A percentile compares a stretch with the other conserved stretches of the same genome.
Evolutionary conservation across 768 basidiomycete genomes (phyloP).

Genomic region (Ramaria sp.): DNA sequence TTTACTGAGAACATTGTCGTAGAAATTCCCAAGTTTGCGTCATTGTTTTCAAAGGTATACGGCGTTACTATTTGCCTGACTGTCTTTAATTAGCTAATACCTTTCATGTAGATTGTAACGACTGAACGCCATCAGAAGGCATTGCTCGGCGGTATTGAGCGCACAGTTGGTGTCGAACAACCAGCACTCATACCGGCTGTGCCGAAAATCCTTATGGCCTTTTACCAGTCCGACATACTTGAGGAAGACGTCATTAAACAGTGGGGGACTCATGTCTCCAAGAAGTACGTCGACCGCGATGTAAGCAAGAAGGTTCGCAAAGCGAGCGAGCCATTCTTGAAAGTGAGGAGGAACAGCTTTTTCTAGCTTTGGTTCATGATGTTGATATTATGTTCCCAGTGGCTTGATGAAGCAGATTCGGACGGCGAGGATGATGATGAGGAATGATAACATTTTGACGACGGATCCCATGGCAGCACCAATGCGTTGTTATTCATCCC

Average conservation of each 20-base stretch:
- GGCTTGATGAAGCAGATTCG: constrained; percentile 84
- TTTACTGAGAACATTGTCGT: constrained; percentile 64
- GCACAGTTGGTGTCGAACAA: constrained; percentile 63
- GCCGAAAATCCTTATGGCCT: constrained; percentile 87
- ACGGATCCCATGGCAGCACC: too few species aligned
- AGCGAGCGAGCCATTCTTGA: constrained; percentile 91
- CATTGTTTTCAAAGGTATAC: constrained; percentile 69
- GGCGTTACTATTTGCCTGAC: not conserved
- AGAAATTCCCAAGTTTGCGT: constrained; percentile 54
- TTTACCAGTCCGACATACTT: constrained; percentile 87
- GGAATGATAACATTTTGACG: not conserved
- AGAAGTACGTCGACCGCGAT: constrained; percentile 94
- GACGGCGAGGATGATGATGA: constrained; percentile 48
- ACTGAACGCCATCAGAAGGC: constrained; percentile 96
- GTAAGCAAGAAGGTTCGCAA: constrained; percentile 92
- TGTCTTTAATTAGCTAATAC: not conserved
- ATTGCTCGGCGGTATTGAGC: constrained; percentile 87
- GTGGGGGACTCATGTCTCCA: constrained; percentile 95
- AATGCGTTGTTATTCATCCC: too few species aligned
- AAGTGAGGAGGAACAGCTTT: constrained; percentile 35
- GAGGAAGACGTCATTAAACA: constrained; percentile 85
- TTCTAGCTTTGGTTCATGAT: not conserved
- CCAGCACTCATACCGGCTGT: constrained; percentile 62
- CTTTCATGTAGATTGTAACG: constrained; percentile 54
- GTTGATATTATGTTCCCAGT: constrained; percentile 30